A percentile compares a stretch with the other conserved stretches of the same genome.
These are phyloP conservation scores for Leccinum longicurvipes DNA, from an alignment of 768 basidiomycete genomes.

Conservation along the genomic window DNA sequence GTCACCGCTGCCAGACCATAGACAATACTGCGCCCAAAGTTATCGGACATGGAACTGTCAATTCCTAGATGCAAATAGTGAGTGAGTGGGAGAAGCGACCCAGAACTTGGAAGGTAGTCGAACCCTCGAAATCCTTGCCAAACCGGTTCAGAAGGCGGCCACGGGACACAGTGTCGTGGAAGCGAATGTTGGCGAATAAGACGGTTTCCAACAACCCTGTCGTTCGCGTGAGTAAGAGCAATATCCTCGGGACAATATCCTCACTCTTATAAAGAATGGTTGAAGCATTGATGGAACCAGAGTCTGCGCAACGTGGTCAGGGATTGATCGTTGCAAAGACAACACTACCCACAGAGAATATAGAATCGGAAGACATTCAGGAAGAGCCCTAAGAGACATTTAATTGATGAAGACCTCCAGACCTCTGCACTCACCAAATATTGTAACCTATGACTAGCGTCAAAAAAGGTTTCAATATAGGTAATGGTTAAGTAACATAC, in stretches of 20 bases:
- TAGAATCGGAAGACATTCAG: conserved; percentile 64
- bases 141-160: conserved; percentile 81
- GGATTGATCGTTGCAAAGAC: not conserved
- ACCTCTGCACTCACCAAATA: conserved; percentile 29
- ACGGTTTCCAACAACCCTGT: conserved; percentile 68
- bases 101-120: not conserved
- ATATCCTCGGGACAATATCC: not conserved
- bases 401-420: not conserved
- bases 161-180: conserved; percentile 89
- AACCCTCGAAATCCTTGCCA: conserved; percentile 87
- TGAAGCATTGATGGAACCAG: conserved; percentile 81
- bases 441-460: conserved; percentile 35
- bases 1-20: conserved; percentile 68
- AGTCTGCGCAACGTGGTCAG: conserved; percentile 38
- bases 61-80: conserved; percentile 47
- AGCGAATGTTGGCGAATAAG: conserved; percentile 84
- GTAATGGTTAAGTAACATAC: conserved; percentile 36
- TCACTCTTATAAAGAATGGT: conserved; percentile 69
- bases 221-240: conserved; percentile 11
- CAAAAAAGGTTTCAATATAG: conserved; percentile 4
- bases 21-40: conserved; percentile 76
- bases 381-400: conserved; percentile 41
- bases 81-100: conserved; percentile 17
- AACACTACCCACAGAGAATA: conserved; percentile 57
- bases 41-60: conserved; percentile 79